phyloP scores from a whole-genome alignment of 768 basidiomycete species.

The Wakefieldia striispora region DNA sequence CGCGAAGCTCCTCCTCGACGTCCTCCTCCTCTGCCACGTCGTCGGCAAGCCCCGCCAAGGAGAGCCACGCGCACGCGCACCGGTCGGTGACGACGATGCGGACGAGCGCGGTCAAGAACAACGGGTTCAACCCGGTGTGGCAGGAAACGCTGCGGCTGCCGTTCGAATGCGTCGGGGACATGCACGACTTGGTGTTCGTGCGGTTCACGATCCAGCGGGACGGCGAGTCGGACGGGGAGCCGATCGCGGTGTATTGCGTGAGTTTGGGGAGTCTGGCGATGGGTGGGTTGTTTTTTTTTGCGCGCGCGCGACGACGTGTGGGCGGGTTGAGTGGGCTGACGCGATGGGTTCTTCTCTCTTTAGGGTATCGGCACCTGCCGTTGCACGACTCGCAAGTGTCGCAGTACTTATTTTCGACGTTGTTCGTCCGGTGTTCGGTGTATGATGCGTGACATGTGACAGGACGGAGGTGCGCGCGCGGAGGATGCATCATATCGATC shows the following conservation, averaged over 20 bases:
- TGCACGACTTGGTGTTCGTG: constrained; percentile 84
- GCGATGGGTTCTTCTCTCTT: neutral
- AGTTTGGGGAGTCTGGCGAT: constrained; percentile 68
- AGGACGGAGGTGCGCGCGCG: neutral
- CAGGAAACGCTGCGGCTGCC: constrained; percentile 64
- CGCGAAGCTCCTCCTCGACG: constrained; percentile 3
- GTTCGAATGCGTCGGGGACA: constrained; percentile 74
- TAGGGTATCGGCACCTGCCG: constrained; percentile 89
- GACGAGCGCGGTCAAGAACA: constrained; percentile 72
- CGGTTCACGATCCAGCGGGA: constrained; percentile 73
- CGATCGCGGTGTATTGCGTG: constrained; percentile 72
- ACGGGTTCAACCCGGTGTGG: constrained; percentile 93
- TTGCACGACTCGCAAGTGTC: constrained; percentile 85
- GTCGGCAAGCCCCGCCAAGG: constrained; percentile 14
- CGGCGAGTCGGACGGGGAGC: constrained; percentile 55
- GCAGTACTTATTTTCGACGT: constrained; percentile 90
- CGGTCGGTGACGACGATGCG: constrained; percentile 49
- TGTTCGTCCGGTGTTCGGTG: constrained; percentile 73
- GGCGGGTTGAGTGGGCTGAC: too few relatives aligned
- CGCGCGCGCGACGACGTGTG: too few relatives aligned
- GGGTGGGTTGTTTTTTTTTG: constrained; percentile 48
- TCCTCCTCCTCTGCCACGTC: constrained; percentile 1
- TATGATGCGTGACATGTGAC: constrained; percentile 23
- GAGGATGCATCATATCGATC: too few relatives aligned
- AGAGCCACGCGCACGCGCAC: constrained; percentile 24